Evolutionary conservation across 2,329 filamentous ascomycete species (phyloP), one percentile per base, ranked within the genome.

Genomic region (Ambrosiella cleistominuta): DNA sequence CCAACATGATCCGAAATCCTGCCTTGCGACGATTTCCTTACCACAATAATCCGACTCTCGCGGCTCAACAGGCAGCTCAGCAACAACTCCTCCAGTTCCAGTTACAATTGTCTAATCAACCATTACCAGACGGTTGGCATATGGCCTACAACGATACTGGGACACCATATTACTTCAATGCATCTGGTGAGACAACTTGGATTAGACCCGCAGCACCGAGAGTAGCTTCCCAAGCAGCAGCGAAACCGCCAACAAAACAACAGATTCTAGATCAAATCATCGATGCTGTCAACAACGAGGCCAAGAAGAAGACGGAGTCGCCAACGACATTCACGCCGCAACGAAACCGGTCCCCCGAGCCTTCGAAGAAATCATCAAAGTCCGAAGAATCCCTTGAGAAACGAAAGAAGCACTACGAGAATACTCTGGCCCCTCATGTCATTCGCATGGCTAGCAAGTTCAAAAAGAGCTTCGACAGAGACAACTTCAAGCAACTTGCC

Each of bases 401-500:
- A 71, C 88, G 93, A 70, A 94, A 89, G 79, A 95, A 88, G 72
- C 76, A 95, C 1, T 97, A 96, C 65, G 90, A 96, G 69, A 90
- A 90, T 66, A 95, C 89, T 56, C 88, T 94, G 76, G 87, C 85
- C 66, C 88, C 88, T 5, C 82, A 88, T 59, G 83, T 97, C 64
- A 91, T 89, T 68, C 78, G 88, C 63, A 83, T 95, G 1, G 80
- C 91, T 66, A 85, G 91, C 69, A 93, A 88, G 65, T 97, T 89
- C 69, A 85, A 84, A 62, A 79, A 89, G 65, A 90, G 88, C 70
- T 80, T 97, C 19, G 86, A 88, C 3, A 90, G 85, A 66, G 89
- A 96, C 6, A 78, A 83, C 54, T 68, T 83, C 2, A 83, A 83
- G 66, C 76, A 76, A 59, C 75, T 82, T 53, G 76, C 75, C 58